A percentile compares a stretch with the other conserved stretches of the same genome.
Evolutionary conservation across 441 rosid genomes (phyloP).

Genomic region (Adansonia grandidieri): DNA sequence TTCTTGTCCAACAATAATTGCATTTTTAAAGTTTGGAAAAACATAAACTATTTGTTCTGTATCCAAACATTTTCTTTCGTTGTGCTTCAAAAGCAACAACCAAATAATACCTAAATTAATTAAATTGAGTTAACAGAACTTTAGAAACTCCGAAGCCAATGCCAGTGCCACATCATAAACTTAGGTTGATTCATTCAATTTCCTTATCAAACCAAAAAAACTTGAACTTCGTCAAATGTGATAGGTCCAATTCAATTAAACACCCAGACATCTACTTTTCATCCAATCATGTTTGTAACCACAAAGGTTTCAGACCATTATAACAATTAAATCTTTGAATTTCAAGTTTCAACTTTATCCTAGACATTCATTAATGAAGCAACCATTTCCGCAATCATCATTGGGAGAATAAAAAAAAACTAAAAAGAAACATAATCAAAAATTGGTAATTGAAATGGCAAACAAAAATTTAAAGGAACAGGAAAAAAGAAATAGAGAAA

Average conservation of each 20-base stretch:
- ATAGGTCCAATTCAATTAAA: background rate
- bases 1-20: background rate
- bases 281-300: background rate
- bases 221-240: background rate
- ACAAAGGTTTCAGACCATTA: background rate
- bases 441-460: background rate
- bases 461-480: background rate
- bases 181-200: background rate
- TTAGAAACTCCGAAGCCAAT: background rate
- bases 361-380: conserved; percentile 11
- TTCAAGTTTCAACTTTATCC: conserved; percentile 7
- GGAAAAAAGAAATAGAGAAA: background rate
- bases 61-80: too few relatives aligned
- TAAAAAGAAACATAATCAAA: background rate
- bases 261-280: background rate
- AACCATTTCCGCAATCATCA: background rate
- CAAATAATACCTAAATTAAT: background rate
- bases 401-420: background rate
- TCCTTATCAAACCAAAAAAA: background rate
- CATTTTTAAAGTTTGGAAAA: background rate
- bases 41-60: background rate
- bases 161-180: background rate
- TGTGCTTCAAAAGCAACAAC: conserved; percentile 7
- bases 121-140: background rate
- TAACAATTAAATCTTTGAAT: background rate